A percentile compares a stretch with the other conserved stretches of the same genome.
These are phyloP conservation scores for Spongispora temasekensis DNA, from an alignment of 1,284 basidiomycete genomes.

Conservation along the genomic window DNA sequence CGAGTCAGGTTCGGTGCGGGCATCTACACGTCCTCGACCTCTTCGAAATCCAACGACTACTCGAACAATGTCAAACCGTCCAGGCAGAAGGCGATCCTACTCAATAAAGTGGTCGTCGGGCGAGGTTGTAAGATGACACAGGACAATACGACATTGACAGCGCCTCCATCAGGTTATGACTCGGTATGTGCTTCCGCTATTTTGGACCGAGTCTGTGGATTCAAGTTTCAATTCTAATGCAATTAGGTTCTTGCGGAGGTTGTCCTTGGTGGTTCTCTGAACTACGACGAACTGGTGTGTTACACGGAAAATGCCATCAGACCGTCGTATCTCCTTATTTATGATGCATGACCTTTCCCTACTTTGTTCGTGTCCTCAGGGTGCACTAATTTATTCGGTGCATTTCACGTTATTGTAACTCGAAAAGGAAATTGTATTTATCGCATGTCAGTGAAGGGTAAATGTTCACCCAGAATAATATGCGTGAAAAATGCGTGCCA, in stretches of 20 bases:
- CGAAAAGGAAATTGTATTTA: constrained; percentile 12
- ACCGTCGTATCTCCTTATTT: constrained; percentile 64
- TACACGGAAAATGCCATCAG: constrained; percentile 65
- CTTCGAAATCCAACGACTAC: constrained; percentile 69
- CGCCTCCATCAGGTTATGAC: constrained; percentile 60
- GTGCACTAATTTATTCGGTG: background rate
- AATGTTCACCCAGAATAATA: background rate
- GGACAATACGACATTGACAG: constrained; percentile 50
- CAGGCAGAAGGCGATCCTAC: constrained; percentile 55
- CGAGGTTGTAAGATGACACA: constrained; percentile 63
- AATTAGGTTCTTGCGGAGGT: constrained; percentile 56
- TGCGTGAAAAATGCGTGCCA: constrained; percentile 10
- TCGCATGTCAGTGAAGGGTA: too few relatives aligned
- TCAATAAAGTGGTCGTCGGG: constrained; percentile 71
- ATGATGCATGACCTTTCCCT: constrained; percentile 47
- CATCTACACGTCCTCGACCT: constrained; percentile 45
- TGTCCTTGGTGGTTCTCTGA: constrained; percentile 52
- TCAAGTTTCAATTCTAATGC: constrained; percentile 8
- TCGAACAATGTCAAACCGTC: constrained; percentile 55
- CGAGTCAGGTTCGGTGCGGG: constrained; percentile 51
- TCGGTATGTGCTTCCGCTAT: constrained; percentile 43
- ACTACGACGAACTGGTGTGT: constrained; percentile 67
- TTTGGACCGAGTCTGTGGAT: background rate
- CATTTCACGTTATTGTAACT: background rate
- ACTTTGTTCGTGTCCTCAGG: too few relatives aligned